Evolutionary conservation across 345 rosid species (phyloP), one percentile per base, ranked within the genome.

Genomic region (Gossypium ekmanianum): DNA sequence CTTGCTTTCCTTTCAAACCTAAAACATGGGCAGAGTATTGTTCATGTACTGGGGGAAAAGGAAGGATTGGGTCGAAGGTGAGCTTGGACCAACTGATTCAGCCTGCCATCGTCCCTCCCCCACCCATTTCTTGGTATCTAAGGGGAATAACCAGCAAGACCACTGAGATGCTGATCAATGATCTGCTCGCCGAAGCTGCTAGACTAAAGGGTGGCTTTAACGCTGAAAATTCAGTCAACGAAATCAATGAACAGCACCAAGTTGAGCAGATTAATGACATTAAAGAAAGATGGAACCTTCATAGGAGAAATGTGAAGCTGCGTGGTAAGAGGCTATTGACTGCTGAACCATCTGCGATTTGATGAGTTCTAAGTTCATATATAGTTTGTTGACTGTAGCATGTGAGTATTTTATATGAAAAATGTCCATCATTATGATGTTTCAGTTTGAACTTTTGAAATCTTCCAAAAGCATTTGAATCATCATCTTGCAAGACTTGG

Each of bases 81-180:
- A 88, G 82, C 50, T 80, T 94, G 77, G 88, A 92, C 72, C 98
- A 92, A 79, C 83, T 94, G 56, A 86, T 94, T 81, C 97, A 94
- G 73, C 98, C 98, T 0, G 83, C 94, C 13, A 74, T 94, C 48
- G 84, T 93, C 48, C 95, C 98, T 1, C 98, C 97, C 0, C 98
- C 98, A 0, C 97, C 95, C 14, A 89, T 94, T 79, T 94, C 98
- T 29, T 94, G 97, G 98, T 94, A 92, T 79, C 84, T 94, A 3
- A 87, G 97, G 81, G 98, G 97, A 71, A 94, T 92, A 78, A 94
- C 98, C 0, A 54, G 87, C 71, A 91, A 75, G 80, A 92, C 98
- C 29, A 84, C 97, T 7, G 97, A 92, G 85, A 91, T 90, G 95
- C 85, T 92, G 18, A 85, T 88, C 71, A 66, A 83, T 29, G 97